Evolutionary conservation across 2,329 filamentous ascomycete genomes (phyloP).

Genomic region (Paracoccidioides brasiliensis): DNA sequence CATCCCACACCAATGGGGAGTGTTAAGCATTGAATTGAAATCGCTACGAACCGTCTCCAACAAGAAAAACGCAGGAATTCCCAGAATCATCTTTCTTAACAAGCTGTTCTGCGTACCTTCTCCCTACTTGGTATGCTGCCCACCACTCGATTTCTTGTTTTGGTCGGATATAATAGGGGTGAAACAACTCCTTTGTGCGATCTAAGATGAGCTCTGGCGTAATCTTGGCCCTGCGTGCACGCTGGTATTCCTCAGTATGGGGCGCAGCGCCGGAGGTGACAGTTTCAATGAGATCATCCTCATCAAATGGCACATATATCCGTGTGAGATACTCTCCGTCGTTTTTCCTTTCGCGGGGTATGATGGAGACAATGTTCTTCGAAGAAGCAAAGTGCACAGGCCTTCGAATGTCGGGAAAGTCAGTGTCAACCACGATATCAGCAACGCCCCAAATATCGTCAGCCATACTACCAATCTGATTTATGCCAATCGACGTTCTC

Average conservation of each 20-base stretch:
- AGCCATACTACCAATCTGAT: constrained; percentile 54
- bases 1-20: not conserved
- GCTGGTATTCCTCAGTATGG: constrained; percentile 48
- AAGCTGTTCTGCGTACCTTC: constrained; percentile 41
- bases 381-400: constrained; percentile 65
- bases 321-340: constrained; percentile 56
- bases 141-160: constrained; percentile 55
- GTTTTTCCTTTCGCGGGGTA: constrained; percentile 52
- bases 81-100: constrained; percentile 51
- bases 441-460: constrained; percentile 65
- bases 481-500: constrained; percentile 39
- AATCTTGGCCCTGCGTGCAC: constrained; percentile 49
- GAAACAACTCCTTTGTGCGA: constrained; percentile 51
- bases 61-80: constrained; percentile 58
- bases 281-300: constrained; percentile 6
- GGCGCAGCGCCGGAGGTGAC: not conserved
- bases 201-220: constrained; percentile 51
- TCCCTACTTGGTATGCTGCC: constrained; percentile 64
- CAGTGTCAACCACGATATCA: constrained; percentile 57
- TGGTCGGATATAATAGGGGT: constrained; percentile 54
- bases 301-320: constrained; percentile 43
- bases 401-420: constrained; percentile 70
- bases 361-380: constrained; percentile 66
- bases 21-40: not conserved
- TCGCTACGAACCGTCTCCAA: constrained; percentile 42